Base-by-base conservation (phyloP, 2,329 filamentous ascomycete species). In the Akanthomyces dipterigenus region DNA sequence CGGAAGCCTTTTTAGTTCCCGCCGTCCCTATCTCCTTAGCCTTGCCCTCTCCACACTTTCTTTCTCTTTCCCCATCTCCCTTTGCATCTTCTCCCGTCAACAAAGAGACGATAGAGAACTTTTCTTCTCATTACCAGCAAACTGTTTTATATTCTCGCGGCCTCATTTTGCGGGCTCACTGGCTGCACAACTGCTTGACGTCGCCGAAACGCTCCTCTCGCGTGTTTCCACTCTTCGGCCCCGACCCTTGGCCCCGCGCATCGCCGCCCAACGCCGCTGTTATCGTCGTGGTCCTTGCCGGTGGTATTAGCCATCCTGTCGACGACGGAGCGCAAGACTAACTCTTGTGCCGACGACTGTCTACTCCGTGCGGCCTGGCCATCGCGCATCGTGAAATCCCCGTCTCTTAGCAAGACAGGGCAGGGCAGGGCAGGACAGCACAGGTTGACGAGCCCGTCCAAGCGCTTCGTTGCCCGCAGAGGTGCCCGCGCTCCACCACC, bases 1-100 rank as follows among this genome's bases (percentile, higher is more conserved):
- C 48, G 48, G 57, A 26, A 49, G 49, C 59, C 59, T 61, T 61
- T 61, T 61, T 61, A 61, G 59, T 55, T 56, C 59, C 59, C 59
- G 59, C 40, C 20, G 3, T 45, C 57, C 49, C 53, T 43, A 43
- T 16, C 40, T 55, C 42, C 54, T 45, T 45, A 56, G 38, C 42
- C 40, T 51, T 11, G 3, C 16, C 45, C 50, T 61, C 59, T 61
- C 59, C 53, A 50, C 59, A 50, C 59, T 42, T 51, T 45, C 16
- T 34, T 46, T 50, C 53, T 61, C 51, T 61, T 61, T 56, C 53
- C 59, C 45, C 59, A 55, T 61, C 56, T 61, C 53, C 36, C 51
- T 56, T 54, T 34, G 14, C 34, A 18, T 59, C 55, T 59, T 43
- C 14, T 51, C 55, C 48, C 55, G 14, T 16, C 34, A 28, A 24